Evolutionary conservation across 306 rosid genomes (phyloP).

Genomic region (Clitoria ternatea): DNA sequence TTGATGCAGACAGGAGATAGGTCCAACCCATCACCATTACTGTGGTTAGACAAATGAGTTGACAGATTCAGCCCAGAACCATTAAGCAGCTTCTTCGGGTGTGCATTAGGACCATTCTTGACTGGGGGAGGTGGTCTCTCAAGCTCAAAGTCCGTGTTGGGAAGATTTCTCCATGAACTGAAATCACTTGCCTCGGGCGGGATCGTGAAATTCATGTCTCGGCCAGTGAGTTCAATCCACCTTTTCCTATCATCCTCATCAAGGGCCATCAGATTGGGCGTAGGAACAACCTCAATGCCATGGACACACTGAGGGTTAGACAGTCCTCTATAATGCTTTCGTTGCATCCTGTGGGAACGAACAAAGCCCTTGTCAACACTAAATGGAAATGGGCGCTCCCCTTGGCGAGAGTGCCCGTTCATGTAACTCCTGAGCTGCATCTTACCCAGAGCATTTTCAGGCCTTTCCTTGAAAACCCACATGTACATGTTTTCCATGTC

Average conservation of each 20-base stretch:
- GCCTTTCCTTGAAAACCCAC: slow-evolving; percentile 99
- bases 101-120: slow-evolving; percentile 48
- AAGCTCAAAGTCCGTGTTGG: slow-evolving; percentile 81
- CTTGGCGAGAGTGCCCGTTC: slow-evolving; percentile 99
- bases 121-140: slow-evolving; percentile 61
- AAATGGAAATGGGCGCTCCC: slow-evolving; percentile 86
- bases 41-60: slow-evolving; percentile 51
- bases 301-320: slow-evolving; percentile 96
- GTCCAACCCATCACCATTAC: slow-evolving; percentile 62
- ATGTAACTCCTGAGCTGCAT: slow-evolving; percentile 98
- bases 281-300: slow-evolving; percentile 65
- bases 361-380: slow-evolving; percentile 82
- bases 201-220: slow-evolving; percentile 73
- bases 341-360: slow-evolving; percentile 93
- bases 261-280: slow-evolving; percentile 62
- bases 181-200: slow-evolving; percentile 85
- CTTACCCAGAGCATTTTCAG: slow-evolving; percentile 91
- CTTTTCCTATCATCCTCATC: slow-evolving; percentile 71
- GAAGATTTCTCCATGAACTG: slow-evolving; percentile 85
- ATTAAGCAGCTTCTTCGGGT: slow-evolving; percentile 74
- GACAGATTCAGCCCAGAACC: slow-evolving; percentile 75
- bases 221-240: slow-evolving; percentile 87
- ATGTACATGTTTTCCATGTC: slow-evolving; percentile 99
- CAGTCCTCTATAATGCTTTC: slow-evolving; percentile 90
- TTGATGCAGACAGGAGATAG: slow-evolving; percentile 62